phyloP scores from a whole-genome alignment of 345 rosid genomes.

The Triadica sebifera region DNA sequence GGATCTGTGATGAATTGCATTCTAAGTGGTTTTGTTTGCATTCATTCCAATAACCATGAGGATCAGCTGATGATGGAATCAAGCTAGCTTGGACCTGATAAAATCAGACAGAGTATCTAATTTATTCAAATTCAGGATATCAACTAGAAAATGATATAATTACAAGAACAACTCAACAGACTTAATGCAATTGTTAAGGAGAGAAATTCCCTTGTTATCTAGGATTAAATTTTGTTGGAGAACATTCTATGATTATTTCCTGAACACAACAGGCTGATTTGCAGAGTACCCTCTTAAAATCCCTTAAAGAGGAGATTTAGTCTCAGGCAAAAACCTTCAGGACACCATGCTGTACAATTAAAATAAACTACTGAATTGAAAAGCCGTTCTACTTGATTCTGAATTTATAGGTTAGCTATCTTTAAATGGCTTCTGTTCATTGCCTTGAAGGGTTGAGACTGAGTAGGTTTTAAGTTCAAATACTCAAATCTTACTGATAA shows the following conservation, averaged over 20 bases:
- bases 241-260: no score
- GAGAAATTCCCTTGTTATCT: no score
- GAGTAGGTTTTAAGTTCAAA: neutral
- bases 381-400: neutral
- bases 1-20: conserved; percentile 31
- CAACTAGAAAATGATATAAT: neutral
- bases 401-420: neutral
- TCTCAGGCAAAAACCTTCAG: no score
- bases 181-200: no score
- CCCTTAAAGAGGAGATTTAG: no score
- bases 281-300: no score
- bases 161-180: neutral
- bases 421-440: neutral
- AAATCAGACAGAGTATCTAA: conserved; percentile 7
- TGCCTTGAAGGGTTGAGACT: neutral
- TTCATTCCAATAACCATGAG: conserved; percentile 22
- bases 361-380: no score
- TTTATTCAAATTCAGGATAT: conserved; percentile 4
- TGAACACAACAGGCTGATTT: no score
- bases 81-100: conserved; percentile 26
- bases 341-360: no score
- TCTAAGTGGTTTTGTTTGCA: conserved; percentile 24
- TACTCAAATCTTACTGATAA: neutral
- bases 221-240: no score
- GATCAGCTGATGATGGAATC: conserved; percentile 31